These are phyloP conservation scores for Bipolaris sorokiniana DNA, from an alignment of 2,329 filamentous ascomycete genomes.

Conservation along the genomic window DNA sequence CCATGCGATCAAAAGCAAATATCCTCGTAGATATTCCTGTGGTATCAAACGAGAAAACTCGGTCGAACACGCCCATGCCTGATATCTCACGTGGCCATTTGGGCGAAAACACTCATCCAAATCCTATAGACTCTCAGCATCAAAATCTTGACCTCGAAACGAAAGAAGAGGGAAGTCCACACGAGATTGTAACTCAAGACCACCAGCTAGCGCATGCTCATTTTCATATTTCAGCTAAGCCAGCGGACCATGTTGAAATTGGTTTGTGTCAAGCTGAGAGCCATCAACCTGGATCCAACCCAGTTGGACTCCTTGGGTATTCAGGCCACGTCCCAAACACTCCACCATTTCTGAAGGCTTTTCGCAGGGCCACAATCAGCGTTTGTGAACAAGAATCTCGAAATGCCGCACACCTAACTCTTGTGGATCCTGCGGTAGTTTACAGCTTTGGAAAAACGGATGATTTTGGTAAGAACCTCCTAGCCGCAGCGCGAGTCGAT, in stretches of 20 bases:
- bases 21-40: background rate
- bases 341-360: background rate
- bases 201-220: background rate
- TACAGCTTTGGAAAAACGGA: conserved; percentile 21
- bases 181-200: background rate
- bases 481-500: background rate
- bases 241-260: background rate
- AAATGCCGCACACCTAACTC: conserved; percentile 7
- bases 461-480: conserved; percentile 23
- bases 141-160: background rate
- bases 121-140: background rate
- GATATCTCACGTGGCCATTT: background rate
- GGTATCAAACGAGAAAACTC: conserved; percentile 9
- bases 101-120: background rate
- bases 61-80: conserved; percentile 3
- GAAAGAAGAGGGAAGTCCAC: background rate
- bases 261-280: background rate
- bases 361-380: conserved; percentile 17
- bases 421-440: conserved; percentile 23
- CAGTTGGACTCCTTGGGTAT: too few relatives aligned
- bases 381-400: conserved; percentile 24
- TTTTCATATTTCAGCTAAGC: background rate
- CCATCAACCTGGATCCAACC: background rate
- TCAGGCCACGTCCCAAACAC: background rate
- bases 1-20: conserved; percentile 3